Evolutionary conservation across 176 grass and related monocot species (phyloP).

Genomic region (Zea luxurians): DNA sequence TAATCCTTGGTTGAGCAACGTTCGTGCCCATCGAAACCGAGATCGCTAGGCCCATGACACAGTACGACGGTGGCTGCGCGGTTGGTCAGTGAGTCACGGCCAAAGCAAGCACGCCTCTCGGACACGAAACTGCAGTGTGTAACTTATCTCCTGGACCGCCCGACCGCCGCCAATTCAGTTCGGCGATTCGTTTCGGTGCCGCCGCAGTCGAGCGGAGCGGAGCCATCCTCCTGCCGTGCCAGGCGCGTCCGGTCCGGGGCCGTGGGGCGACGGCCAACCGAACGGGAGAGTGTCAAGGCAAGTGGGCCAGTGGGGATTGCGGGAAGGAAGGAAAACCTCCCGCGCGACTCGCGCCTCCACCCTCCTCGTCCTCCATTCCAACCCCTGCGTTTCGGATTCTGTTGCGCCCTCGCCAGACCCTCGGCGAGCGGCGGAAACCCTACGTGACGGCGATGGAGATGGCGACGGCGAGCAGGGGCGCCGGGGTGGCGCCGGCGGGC

Average conservation of each 20-base stretch:
- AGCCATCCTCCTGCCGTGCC: too few relatives aligned
- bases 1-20: too few relatives aligned
- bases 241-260: not conserved
- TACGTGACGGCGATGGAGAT: not conserved
- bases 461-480: slow-evolving; percentile 26
- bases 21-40: too few relatives aligned
- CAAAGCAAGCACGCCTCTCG: not conserved
- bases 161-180: slow-evolving; percentile 1
- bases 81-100: too few relatives aligned
- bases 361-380: not conserved
- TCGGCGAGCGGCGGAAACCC: not conserved
- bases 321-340: not conserved
- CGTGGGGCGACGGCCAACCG: not conserved
- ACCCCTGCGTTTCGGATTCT: not conserved
- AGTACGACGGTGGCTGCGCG: too few relatives aligned
- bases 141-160: slow-evolving; percentile 34
- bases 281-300: not conserved
- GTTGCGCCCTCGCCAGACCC: not conserved
- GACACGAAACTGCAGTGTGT: slow-evolving; percentile 11
- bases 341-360: slow-evolving; percentile 5
- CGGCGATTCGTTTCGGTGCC: slow-evolving; percentile 28
- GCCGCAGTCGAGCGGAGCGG: not conserved
- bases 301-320: not conserved
- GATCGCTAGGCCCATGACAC: too few relatives aligned
- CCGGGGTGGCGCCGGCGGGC: not conserved